Percentiles rank a stretch among this genome's conserved stretches.
These are phyloP conservation scores for Candida piceae DNA, from an alignment of 805 yeast genomes.

Conservation along the genomic window DNA sequence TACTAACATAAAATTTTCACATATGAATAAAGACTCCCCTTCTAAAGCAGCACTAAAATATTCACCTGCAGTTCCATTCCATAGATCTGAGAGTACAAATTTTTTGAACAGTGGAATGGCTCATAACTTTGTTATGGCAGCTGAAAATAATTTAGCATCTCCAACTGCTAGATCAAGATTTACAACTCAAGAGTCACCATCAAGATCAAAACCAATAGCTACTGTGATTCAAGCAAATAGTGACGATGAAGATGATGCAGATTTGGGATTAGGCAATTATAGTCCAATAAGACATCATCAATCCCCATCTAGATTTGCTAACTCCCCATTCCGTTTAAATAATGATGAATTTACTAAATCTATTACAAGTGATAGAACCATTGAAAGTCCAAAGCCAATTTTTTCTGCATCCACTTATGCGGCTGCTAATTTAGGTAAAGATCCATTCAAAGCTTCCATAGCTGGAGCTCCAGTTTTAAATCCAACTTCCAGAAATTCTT, in stretches of 20 bases:
- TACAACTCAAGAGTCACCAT: constrained; percentile 70
- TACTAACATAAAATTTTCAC: too few relatives aligned
- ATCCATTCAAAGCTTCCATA: constrained; percentile 18
- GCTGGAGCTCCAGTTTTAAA: constrained; percentile 20
- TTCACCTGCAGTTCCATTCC: constrained; percentile 40
- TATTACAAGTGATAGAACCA: constrained; percentile 33
- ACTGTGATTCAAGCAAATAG: constrained; percentile 41
- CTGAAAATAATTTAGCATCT: constrained; percentile 40
- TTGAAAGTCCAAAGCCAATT: constrained; percentile 63
- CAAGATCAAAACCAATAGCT: constrained; percentile 47
- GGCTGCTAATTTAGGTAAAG: constrained; percentile 41
- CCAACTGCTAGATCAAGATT: constrained; percentile 61
- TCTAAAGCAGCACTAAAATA: constrained; percentile 35
- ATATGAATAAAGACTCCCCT: constrained; percentile 22
- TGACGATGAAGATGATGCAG: constrained; percentile 29
- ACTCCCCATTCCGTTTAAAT: constrained; percentile 15
- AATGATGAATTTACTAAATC: constrained; percentile 33
- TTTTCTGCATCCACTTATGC: constrained; percentile 60
- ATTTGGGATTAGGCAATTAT: constrained; percentile 35
- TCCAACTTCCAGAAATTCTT: constrained; percentile 21
- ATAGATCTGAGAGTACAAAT: constrained; percentile 24
- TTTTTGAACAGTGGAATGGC: constrained; percentile 32
- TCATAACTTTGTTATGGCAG: constrained; percentile 33
- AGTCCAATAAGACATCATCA: constrained; percentile 24
- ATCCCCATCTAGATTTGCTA: constrained; percentile 11